Conservation (phyloP, 2,329 filamentous ascomycete genomes). For the Xylariales sp. region DNA sequence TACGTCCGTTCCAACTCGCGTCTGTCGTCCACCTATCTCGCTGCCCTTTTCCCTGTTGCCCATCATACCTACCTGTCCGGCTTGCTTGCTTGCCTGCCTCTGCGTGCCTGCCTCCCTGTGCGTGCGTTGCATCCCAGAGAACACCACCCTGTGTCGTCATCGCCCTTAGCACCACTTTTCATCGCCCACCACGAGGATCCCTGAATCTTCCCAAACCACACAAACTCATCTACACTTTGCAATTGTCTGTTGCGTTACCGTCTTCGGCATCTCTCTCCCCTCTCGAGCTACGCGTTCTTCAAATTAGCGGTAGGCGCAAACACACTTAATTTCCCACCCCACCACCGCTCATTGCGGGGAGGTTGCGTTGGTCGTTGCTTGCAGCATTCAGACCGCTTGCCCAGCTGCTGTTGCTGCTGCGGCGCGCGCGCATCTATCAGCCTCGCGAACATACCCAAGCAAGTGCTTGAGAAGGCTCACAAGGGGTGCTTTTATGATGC, state of each 20-base stretch:
- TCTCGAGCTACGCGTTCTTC: slow-evolving; percentile 18
- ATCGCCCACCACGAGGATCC: slow-evolving; percentile 20
- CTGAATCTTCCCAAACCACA: too few relatives aligned
- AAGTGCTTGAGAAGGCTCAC: too few relatives aligned
- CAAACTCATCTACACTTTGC: slow-evolving; percentile 17
- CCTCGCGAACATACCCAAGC: too few relatives aligned
- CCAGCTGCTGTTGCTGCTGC: background rate
- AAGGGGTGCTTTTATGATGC: too few relatives aligned
- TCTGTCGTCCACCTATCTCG: background rate
- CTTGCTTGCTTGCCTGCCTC: too few relatives aligned
- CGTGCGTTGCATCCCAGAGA: too few relatives aligned
- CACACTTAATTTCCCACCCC: too few relatives aligned
- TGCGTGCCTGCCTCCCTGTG: slow-evolving; percentile 5
- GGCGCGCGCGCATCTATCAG: too few relatives aligned
- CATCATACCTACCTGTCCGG: too few relatives aligned
- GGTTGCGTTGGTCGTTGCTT: slow-evolving; percentile 5
- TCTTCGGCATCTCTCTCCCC: slow-evolving; percentile 9
- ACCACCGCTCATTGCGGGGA: slow-evolving; percentile 20
- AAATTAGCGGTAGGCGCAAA: slow-evolving; percentile 27
- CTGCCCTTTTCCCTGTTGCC: too few relatives aligned
- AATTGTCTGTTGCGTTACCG: slow-evolving; percentile 20
- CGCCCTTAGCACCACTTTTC: slow-evolving; percentile 23
- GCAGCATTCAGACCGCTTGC: background rate
- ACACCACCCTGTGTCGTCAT: too few relatives aligned
- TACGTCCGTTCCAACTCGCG: too few relatives aligned